Percentiles rank a stretch among this genome's conserved stretches.
Evolutionary conservation across 139 green algal species (phyloP).

Genomic region (Tetradesmus obliquus): DNA sequence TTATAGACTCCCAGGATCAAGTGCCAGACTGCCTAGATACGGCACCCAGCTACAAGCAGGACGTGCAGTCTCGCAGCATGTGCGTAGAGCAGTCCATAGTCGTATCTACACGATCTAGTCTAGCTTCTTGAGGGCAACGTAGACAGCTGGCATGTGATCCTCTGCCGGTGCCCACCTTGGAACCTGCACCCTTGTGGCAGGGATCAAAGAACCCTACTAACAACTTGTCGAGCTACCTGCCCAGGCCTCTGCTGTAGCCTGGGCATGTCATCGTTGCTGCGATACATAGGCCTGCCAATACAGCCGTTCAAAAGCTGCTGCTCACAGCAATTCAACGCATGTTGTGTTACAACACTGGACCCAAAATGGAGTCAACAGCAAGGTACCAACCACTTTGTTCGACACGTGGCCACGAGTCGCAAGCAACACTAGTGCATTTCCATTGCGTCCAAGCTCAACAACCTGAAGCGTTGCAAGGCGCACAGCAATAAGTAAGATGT

Average conservation of each 20-base stretch:
- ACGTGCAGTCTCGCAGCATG: neutral
- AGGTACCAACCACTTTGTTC: too few relatives aligned
- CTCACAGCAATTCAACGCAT: neutral
- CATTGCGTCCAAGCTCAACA: too few relatives aligned
- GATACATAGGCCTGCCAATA: neutral
- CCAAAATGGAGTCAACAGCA: too few relatives aligned
- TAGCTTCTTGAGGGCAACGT: too few relatives aligned
- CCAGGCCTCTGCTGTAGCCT: too few relatives aligned
- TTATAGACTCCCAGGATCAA: neutral
- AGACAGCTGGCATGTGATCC: too few relatives aligned
- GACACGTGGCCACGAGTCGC: too few relatives aligned
- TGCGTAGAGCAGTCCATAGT: neutral
- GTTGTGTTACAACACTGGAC: too few relatives aligned
- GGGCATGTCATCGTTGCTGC: neutral
- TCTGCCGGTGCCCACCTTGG: neutral
- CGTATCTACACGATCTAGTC: neutral
- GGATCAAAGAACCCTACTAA: neutral
- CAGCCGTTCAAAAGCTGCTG: too few relatives aligned
- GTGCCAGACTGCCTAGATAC: neutral
- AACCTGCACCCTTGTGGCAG: neutral
- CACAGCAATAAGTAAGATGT: neutral
- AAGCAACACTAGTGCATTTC: too few relatives aligned
- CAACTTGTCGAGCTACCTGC: too few relatives aligned
- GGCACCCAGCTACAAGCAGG: neutral
- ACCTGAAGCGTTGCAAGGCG: neutral